Evolutionary conservation across 2,329 filamentous ascomycete genomes (phyloP), one percentile per base, ranked within the genome.

Genomic region (Colletotrichum tofieldiae): DNA sequence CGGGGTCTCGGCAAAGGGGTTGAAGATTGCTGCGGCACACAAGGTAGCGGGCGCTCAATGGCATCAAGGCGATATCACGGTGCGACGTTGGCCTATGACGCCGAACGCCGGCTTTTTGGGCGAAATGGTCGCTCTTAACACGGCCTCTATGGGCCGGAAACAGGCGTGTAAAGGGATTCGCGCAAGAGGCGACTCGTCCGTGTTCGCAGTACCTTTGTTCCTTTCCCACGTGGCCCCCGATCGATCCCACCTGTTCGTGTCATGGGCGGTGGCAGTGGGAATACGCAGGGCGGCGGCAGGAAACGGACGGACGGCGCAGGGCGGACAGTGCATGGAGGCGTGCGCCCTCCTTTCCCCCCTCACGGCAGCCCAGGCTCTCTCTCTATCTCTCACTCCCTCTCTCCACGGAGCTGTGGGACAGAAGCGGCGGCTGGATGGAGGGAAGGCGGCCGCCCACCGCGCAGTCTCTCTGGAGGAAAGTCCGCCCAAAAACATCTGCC

Each of bases 211-310:
- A 20, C 18, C 45, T 29, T 29, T 37, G 26, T 23, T 16, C 45
- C 45, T 23, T 49, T 37, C 43, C 69, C 69, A 72, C 69, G 65
- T 64, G 65, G 65, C 26, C n/a, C 43, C 43, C 51, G 58, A 71
- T 62, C 59, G 59, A 69, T 69, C 52, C 59, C 69, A 62, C 68
- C 63, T 56, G 69, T 69, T 64, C 69, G 65, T 64, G 65, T 41
- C 52, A 64, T 55, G 52, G 65, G 35, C 56, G 47, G 56, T 37
- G 43, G 63, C 45, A 8, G 39, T 18, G 35, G 58, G 16, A 47
- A 20, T 37, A 35, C 20, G 52, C n/a, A 26, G 61, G 47, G 43
- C 64, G 56, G 47, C 66, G 26, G 39, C 39, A 61, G 60, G 35
- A 37, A 37, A 37, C 55, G 56, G 47, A 66, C 55, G 62, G 54